Base-by-base conservation (phyloP, 495 filamentous ascomycete genomes). In the Hypoxylon trugodes region DNA sequence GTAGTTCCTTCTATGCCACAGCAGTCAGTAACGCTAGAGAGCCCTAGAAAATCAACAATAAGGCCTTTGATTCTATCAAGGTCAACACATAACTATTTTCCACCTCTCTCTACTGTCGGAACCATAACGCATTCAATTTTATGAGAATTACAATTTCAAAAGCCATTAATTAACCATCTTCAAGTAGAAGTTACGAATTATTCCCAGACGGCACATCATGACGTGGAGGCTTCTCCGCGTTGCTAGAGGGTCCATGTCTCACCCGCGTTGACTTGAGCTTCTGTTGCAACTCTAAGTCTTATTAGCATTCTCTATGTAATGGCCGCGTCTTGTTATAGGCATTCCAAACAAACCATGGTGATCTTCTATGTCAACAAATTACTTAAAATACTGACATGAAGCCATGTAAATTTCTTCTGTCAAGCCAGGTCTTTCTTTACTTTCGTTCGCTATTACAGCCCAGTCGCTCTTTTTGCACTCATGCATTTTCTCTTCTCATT, bases 221-320 rank as follows among this genome's bases (percentile, higher is more conserved):
- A 50, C 50, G 49, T 22, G 32, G 41, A 50, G 40, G 50, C 26
- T 53, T 50, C 41, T 50, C 43, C 49, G 50, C 43, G 49, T 60
- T 56, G 59, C 41, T 12, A 13, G 40, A 45, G 37, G 21, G 35
- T 13, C 48, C 12, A 66, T 73, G 70, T 73, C 70, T 73, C 64
- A 70, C 41, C 30, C 55, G 9, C 58, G 50, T 47, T 28, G 37
- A 30, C 54, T 54, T 42, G 22, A 55, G 52, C 49, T 48, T 58
- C 65, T 46, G 9, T 12, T 61, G 64, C 42, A 68, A 52, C 41
- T 57, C 19, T n/a, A 60, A 48, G 42, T 51, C 59, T 66, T 52
- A 59, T 70, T 48, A 66, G 36, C 68, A 73, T 73, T 73, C 70
- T 66, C 65, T 3, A 22, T n/a, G 36, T 21, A 5, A 41, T 33